Percentiles rank a stretch among this genome's conserved stretches.
These are phyloP conservation scores for Candida adriatica DNA, from an alignment of 805 yeast genomes.

Conservation along the genomic window DNA sequence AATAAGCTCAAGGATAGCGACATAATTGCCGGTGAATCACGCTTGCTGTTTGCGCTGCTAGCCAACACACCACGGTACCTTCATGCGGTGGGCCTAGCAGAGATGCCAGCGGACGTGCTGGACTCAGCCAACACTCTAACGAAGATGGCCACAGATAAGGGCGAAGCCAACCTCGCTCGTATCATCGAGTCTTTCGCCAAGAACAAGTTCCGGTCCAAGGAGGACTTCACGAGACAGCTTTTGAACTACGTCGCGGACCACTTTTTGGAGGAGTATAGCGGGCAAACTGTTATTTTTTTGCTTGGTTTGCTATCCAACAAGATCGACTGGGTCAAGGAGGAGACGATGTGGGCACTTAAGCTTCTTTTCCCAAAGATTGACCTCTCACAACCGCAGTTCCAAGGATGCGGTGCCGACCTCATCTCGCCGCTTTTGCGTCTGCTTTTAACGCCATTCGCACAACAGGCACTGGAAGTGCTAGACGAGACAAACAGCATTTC, in stretches of 20 bases:
- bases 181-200: conserved; percentile 72
- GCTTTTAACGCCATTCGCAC: conserved; percentile 77
- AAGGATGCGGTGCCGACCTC: conserved; percentile 90
- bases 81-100: conserved; percentile 63
- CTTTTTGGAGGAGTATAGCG: conserved; percentile 70
- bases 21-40: conserved; percentile 63
- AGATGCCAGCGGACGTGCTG: conserved; percentile 42
- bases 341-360: conserved; percentile 70
- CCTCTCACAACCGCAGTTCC: conserved; percentile 67
- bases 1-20: conserved; percentile 63
- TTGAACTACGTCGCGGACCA: conserved; percentile 59
- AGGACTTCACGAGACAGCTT: conserved; percentile 80
- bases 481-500: conserved; percentile 83
- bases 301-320: conserved; percentile 76
- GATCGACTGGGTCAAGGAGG: conserved; percentile 70
- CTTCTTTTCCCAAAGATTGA: conserved; percentile 73
- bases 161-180: conserved; percentile 55
- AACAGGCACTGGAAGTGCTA: conserved; percentile 80
- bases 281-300: conserved; percentile 66
- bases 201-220: conserved; percentile 78
- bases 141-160: conserved; percentile 50
- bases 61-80: conserved; percentile 80
- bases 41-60: conserved; percentile 66
- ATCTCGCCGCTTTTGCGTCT: conserved; percentile 84
- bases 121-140: conserved; percentile 52